These are phyloP conservation scores for Pezicula neosporulosa DNA, from an alignment of 2,329 filamentous ascomycete genomes.

Conservation along the genomic window DNA sequence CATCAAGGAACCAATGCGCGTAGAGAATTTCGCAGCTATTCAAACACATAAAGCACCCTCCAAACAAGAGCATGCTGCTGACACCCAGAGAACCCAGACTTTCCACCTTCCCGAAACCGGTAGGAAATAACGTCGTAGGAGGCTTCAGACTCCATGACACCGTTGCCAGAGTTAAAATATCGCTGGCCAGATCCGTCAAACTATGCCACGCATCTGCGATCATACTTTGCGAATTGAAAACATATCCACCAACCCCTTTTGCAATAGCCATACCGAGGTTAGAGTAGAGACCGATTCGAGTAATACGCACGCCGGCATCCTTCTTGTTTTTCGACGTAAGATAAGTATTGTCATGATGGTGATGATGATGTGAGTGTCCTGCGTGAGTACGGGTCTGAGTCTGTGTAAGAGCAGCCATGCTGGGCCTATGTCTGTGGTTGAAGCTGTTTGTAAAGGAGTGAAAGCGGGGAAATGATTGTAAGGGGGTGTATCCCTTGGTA, in stretches of 20 bases:
- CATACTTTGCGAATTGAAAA: constrained; percentile 93
- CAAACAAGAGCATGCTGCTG: constrained; percentile 83
- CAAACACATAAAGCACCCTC: constrained; percentile 89
- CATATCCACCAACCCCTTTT: constrained; percentile 88
- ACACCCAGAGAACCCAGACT: constrained; percentile 91
- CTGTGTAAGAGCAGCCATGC: constrained; percentile 25
- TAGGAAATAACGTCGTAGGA: constrained; percentile 78
- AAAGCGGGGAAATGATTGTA: constrained; percentile 19
- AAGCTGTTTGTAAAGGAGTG: constrained; percentile 18
- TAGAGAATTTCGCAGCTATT: constrained; percentile 69
- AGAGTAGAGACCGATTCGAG: constrained; percentile 79
- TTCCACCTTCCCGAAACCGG: constrained; percentile 97
- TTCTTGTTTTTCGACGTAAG: constrained; percentile 79
- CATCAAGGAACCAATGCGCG: constrained; percentile 68
- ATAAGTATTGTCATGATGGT: constrained; percentile 81
- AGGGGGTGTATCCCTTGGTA: constrained; percentile 13
- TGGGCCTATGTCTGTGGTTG: constrained; percentile 17
- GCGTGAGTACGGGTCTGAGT: constrained; percentile 38
- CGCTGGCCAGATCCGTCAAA: constrained; percentile 90
- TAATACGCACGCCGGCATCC: constrained; percentile 92
- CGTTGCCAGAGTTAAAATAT: constrained; percentile 89
- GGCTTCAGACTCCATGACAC: constrained; percentile 90
- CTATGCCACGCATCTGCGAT: constrained; percentile 94
- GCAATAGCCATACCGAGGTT: constrained; percentile 93
- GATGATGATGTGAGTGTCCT: constrained; percentile 61